Evolutionary conservation across 2,329 filamentous ascomycete genomes (phyloP).

Genomic region (Cladosporium sp.): DNA sequence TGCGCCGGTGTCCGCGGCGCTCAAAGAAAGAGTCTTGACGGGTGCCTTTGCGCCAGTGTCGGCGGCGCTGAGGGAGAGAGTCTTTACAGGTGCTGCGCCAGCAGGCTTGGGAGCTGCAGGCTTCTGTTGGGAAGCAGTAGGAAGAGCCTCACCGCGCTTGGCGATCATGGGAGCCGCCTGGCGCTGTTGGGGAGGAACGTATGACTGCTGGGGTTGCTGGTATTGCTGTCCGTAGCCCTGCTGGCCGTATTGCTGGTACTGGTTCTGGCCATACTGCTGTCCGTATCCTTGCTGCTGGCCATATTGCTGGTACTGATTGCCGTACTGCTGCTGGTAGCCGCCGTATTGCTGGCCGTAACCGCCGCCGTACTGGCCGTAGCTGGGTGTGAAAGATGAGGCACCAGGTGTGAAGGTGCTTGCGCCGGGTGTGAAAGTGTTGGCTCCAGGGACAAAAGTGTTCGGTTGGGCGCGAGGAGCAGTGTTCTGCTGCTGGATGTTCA

Average conservation of each 20-base stretch:
- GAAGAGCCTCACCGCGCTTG: constrained; percentile 54
- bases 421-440: constrained; percentile 27
- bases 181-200: constrained; percentile 48
- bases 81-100: constrained; percentile 48
- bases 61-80: constrained; percentile 52
- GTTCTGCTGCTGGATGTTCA: constrained; percentile 22
- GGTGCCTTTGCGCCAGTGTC: constrained; percentile 52
- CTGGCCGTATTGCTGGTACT: constrained; percentile 44
- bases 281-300: constrained; percentile 24
- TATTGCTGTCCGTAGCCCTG: constrained; percentile 37
- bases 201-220: constrained; percentile 44
- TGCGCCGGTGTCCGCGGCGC: constrained; percentile 44
- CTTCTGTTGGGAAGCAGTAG: constrained; percentile 46
- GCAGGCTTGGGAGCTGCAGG: constrained; percentile 38
- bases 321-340: constrained; percentile 36
- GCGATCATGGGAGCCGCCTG: constrained; percentile 58
- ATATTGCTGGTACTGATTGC: constrained; percentile 27
- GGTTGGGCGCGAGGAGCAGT: constrained; percentile 2
- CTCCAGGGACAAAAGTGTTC: constrained; percentile 13
- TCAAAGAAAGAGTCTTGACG: constrained; percentile 59
- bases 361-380: constrained; percentile 31
- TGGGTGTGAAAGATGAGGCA: constrained; percentile 33
- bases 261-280: constrained; percentile 28
- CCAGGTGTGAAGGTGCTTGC: constrained; percentile 32
- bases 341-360: constrained; percentile 26